Evolutionary conservation across 2,329 filamentous ascomycete genomes (phyloP).

Genomic region (Colletotrichum sp.): DNA sequence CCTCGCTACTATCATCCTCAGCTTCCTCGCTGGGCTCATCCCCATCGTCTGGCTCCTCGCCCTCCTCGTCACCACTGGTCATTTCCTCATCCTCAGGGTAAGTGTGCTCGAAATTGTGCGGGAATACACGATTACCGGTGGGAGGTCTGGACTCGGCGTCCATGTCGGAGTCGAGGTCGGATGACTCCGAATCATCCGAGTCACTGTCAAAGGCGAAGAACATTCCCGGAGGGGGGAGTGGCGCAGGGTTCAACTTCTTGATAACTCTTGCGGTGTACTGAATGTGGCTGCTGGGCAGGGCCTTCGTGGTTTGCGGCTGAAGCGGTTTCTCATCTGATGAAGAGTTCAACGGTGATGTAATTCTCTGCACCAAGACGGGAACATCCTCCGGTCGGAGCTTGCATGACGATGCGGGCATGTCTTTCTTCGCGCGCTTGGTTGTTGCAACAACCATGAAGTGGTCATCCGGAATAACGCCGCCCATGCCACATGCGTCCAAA

Average conservation of each 20-base stretch:
- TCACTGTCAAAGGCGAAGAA: conserved; percentile 56
- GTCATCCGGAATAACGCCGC: conserved; percentile 66
- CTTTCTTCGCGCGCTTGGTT: conserved; percentile 47
- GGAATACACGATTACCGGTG: conserved; percentile 32
- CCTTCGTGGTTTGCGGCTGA: not conserved
- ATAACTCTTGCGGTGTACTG: conserved; percentile 50
- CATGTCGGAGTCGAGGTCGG: conserved; percentile 30
- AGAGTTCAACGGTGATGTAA: conserved; percentile 47
- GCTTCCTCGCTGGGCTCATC: conserved; percentile 15
- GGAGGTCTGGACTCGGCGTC: conserved; percentile 32
- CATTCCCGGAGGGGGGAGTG: conserved; percentile 57
- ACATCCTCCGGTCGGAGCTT: conserved; percentile 34
- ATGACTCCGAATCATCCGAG: conserved; percentile 32
- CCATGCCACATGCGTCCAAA: conserved; percentile 64
- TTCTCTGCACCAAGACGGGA: conserved; percentile 44
- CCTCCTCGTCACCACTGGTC: conserved; percentile 42
- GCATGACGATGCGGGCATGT: not conserved
- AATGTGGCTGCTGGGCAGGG: conserved; percentile 38
- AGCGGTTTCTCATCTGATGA: conserved; percentile 26
- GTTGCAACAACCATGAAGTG: conserved; percentile 64
- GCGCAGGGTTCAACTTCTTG: conserved; percentile 48
- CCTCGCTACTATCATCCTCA: not conserved
- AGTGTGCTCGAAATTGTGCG: conserved; percentile 41
- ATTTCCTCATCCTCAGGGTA: conserved; percentile 45
- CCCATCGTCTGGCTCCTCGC: conserved; percentile 25